Conservation (phyloP, 2,329 filamentous ascomycete genomes). For the Curvularia sp. region DNA sequence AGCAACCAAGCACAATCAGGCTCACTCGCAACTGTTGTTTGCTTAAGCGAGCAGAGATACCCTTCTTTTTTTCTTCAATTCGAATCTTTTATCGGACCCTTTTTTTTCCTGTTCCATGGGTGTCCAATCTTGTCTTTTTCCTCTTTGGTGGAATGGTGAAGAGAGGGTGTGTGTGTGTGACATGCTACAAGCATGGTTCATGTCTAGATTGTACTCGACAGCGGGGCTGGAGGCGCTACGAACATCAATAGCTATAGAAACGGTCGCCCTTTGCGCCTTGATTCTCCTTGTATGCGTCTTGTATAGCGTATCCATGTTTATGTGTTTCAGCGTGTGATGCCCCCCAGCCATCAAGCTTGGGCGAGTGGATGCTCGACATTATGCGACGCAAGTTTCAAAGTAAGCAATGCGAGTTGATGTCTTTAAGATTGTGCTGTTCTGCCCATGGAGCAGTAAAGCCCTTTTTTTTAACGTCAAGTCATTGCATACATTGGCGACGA, state of each 20-base stretch:
- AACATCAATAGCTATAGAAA: constrained; percentile 48
- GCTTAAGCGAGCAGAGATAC: constrained; percentile 49
- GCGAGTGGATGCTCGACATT: constrained; percentile 36
- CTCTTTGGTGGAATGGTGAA: constrained; percentile 28
- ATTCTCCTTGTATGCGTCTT: constrained; percentile 29
- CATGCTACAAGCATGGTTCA: constrained; percentile 27
- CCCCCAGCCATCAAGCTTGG: constrained; percentile 17
- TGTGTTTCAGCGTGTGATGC: constrained; percentile 40
- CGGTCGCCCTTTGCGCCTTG: constrained; percentile 35
- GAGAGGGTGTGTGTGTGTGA: constrained; percentile 23
- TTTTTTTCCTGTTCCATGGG: constrained; percentile 6
- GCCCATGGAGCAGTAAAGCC: constrained; percentile 12
- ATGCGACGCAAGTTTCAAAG: constrained; percentile 39
- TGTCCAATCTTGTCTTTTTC: constrained; percentile 20
- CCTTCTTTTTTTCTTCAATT: constrained; percentile 43
- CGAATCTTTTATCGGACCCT: constrained; percentile 15
- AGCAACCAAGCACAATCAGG: constrained; percentile 38
- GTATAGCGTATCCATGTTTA: constrained; percentile 16
- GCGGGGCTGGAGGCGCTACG: constrained; percentile 42
- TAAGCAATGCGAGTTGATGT: constrained; percentile 25
- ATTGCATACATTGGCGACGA: constrained; percentile 10
- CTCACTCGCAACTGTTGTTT: constrained; percentile 47
- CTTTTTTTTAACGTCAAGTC: constrained; percentile 6
- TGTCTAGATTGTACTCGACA: constrained; percentile 39
- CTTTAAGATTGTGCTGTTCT: constrained; percentile 24